A percentile compares a stretch with the other conserved stretches of the same genome.
Evolutionary conservation across 352 stramenopile species (phyloP).

Genomic region (Labyrinthula sp.): DNA sequence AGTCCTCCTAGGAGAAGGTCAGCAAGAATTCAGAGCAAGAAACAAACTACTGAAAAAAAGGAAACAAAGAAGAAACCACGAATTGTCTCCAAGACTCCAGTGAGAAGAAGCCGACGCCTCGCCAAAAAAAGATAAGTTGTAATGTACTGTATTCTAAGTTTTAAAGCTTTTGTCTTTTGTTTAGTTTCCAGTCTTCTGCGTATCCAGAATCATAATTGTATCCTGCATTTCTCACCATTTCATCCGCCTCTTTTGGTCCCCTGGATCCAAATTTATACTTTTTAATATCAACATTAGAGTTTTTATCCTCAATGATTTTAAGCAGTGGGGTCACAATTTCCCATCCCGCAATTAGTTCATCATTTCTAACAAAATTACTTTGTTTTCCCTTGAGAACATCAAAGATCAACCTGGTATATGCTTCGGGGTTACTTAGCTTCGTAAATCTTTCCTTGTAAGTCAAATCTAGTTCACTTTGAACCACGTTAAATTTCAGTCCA

Average conservation of each 20-base stretch:
- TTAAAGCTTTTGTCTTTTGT: not conserved
- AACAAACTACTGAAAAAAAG: no score
- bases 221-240: constrained; percentile 29
- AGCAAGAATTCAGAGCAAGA: no score
- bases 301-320: constrained; percentile 63
- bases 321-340: constrained; percentile 93
- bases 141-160: not conserved
- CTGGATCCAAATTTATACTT: constrained; percentile 72
- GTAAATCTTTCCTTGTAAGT: constrained; percentile 10
- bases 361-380: constrained; percentile 78
- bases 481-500: constrained; percentile 28
- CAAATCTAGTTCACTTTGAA: constrained; percentile 28
- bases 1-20: no score
- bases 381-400: constrained; percentile 81
- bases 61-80: not conserved
- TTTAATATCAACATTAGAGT: constrained; percentile 46
- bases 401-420: constrained; percentile 88
- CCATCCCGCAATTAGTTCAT: constrained; percentile 84
- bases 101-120: no score
- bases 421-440: constrained; percentile 55
- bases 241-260: constrained; percentile 65
- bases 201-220: constrained; percentile 28
- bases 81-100: not conserved
- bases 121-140: not conserved
- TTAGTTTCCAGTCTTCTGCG: not conserved